A percentile compares a stretch with the other conserved stretches of the same genome.
phyloP scores from a whole-genome alignment of 345 rosid species.

The Rubroshorea leprosula region DNA sequence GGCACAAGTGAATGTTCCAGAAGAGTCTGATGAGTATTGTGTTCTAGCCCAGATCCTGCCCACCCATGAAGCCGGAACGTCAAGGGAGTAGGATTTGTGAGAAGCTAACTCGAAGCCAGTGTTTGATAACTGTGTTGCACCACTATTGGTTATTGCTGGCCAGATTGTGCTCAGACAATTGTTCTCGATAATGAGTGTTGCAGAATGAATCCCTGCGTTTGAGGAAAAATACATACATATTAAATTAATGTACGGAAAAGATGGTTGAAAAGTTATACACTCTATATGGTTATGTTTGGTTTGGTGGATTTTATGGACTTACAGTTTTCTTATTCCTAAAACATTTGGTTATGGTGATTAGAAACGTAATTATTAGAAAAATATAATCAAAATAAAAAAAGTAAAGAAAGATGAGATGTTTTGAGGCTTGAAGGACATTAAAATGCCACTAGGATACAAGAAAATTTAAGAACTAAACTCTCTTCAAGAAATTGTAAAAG shows the following conservation, averaged over 20 bases:
- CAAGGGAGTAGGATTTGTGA: slow-evolving; percentile 14
- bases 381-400: no score
- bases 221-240: background rate
- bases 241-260: background rate
- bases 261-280: no score
- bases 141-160: slow-evolving; percentile 28
- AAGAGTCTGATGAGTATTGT: slow-evolving; percentile 24
- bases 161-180: slow-evolving; percentile 40
- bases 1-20: slow-evolving; percentile 27
- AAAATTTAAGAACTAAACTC: no score
- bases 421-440: no score
- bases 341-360: no score
- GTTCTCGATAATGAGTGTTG: slow-evolving; percentile 33
- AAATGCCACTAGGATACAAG: no score
- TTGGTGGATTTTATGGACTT: no score
- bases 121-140: slow-evolving; percentile 14
- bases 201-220: background rate
- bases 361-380: no score
- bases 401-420: no score
- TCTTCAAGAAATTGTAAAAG: no score
- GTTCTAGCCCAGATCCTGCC: slow-evolving; percentile 51
- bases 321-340: no score
- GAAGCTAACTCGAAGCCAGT: slow-evolving; percentile 42
- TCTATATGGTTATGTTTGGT: no score
- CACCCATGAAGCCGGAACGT: slow-evolving; percentile 20